Evolutionary conservation across 768 basidiomycete species (phyloP).

Genomic region (Dioszegia crocea): DNA sequence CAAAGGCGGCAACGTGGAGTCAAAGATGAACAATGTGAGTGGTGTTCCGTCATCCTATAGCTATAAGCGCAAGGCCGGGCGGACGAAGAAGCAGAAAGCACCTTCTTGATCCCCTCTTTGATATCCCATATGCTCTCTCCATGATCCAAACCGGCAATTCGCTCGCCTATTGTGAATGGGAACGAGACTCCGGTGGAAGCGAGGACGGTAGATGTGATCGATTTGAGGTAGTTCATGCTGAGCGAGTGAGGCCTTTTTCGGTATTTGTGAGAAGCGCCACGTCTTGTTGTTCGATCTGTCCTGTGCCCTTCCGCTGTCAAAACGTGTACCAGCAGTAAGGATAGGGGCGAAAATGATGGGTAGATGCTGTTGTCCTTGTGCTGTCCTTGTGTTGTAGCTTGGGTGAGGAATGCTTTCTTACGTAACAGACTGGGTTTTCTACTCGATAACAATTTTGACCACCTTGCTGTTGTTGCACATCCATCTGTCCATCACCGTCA

Average conservation of each 20-base stretch:
- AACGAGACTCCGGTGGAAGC: constrained; percentile 87
- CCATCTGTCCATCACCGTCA: too few relatives aligned
- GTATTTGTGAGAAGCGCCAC: too few relatives aligned
- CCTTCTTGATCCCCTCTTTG: constrained; percentile 83
- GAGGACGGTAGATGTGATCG: constrained; percentile 60
- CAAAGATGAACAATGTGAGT: constrained; percentile 91
- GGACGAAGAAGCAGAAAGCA: constrained; percentile 39
- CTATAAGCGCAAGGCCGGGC: constrained; percentile 4
- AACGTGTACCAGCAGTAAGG: too few relatives aligned
- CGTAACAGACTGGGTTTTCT: background rate
- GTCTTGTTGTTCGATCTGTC: too few relatives aligned
- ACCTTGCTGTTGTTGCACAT: too few relatives aligned
- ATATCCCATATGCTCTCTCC: constrained; percentile 72
- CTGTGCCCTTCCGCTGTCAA: too few relatives aligned
- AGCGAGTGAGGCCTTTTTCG: background rate
- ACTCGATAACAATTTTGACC: background rate
- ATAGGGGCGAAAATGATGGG: too few relatives aligned
- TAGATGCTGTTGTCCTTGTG: too few relatives aligned
- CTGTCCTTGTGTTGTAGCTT: background rate
- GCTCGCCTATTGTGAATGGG: constrained; percentile 76
- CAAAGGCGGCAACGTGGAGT: constrained; percentile 50
- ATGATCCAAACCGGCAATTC: constrained; percentile 61
- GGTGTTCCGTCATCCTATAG: constrained; percentile 76
- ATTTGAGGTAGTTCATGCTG: constrained; percentile 63
- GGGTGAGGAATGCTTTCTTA: background rate